phyloP scores from a whole-genome alignment of 192 early-diverging fungal species.

The Glomus cerebriforme region DNA sequence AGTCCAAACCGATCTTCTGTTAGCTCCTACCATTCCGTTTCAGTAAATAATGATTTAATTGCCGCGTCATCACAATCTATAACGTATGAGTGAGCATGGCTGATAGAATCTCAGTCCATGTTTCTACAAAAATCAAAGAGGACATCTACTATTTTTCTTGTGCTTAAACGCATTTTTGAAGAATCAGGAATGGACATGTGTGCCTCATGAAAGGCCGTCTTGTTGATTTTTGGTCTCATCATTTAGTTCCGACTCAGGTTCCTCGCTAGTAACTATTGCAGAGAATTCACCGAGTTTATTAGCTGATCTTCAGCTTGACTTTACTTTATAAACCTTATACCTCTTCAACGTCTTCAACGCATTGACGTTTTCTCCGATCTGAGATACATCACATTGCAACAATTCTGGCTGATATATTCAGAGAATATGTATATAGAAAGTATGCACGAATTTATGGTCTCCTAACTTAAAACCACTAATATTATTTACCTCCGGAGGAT shows the following conservation, averaged over 20 bases:
- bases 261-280: no score
- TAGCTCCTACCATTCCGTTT: conserved; percentile 21
- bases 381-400: no score
- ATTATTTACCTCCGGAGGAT: not conserved
- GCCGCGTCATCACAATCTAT: conserved; percentile 17
- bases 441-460: not conserved
- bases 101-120: conserved; percentile 15
- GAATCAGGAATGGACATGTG: not conserved
- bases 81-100: conserved; percentile 23
- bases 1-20: conserved; percentile 9
- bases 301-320: no score
- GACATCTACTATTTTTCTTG: conserved; percentile 21
- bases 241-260: no score
- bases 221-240: not conserved
- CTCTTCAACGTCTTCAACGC: no score
- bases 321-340: no score
- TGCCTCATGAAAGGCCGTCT: conserved; percentile 7
- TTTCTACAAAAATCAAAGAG: conserved; percentile 23
- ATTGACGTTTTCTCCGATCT: no score
- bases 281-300: no score
- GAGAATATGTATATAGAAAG: not conserved
- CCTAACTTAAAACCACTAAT: not conserved
- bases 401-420: not conserved
- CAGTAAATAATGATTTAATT: conserved; percentile 20
- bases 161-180: conserved; percentile 22